Conservation (phyloP, 2,329 filamentous ascomycete species). For the Colletotrichum sp. region DNA sequence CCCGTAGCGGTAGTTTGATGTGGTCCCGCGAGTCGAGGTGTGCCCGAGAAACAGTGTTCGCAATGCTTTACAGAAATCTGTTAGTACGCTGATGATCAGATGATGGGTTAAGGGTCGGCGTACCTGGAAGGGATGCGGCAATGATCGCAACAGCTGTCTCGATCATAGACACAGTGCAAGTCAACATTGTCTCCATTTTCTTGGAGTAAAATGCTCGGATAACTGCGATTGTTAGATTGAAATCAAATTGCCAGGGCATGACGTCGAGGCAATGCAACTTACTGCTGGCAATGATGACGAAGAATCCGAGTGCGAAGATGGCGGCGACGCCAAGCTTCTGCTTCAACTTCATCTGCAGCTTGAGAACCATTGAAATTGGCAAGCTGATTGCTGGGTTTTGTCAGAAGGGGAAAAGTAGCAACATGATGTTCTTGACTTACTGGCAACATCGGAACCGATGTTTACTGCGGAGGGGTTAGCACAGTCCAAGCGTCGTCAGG, state of each 20-base stretch:
- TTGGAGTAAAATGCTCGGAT: slow-evolving; percentile 39
- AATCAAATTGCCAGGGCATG: neutral
- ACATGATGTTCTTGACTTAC: neutral
- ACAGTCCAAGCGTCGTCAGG: neutral
- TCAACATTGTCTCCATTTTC: slow-evolving; percentile 38
- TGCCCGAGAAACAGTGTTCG: slow-evolving; percentile 14
- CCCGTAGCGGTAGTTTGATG: slow-evolving; percentile 9
- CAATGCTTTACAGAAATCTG: neutral
- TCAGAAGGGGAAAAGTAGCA: neutral
- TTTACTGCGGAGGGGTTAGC: neutral
- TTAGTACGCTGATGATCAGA: neutral
- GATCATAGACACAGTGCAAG: slow-evolving; percentile 42
- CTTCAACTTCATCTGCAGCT: slow-evolving; percentile 36
- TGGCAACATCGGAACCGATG: neutral
- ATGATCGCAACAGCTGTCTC: slow-evolving; percentile 44
- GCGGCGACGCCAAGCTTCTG: slow-evolving; percentile 36
- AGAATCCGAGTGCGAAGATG: slow-evolving; percentile 35
- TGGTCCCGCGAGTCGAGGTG: neutral
- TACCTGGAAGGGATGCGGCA: slow-evolving; percentile 40
- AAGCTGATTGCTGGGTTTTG: slow-evolving; percentile 30
- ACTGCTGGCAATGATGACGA: slow-evolving; percentile 36
- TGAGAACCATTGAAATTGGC: slow-evolving; percentile 38
- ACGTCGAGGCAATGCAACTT: neutral
- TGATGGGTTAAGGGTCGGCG: neutral
- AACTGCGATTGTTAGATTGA: slow-evolving; percentile 18